Conservation (phyloP, 2,329 filamentous ascomycete species). For the Fulvia fulva region DNA sequence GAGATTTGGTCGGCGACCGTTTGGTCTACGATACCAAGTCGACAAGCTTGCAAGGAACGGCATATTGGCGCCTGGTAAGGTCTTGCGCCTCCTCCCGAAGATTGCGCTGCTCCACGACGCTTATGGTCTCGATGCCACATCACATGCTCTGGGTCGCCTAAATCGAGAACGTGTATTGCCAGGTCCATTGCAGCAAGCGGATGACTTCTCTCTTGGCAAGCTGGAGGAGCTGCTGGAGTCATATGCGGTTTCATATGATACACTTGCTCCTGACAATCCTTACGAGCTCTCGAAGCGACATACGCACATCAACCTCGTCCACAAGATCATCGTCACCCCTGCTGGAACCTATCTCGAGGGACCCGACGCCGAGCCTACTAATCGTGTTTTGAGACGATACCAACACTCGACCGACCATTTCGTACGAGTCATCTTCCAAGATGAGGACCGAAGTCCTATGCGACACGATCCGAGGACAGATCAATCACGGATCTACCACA, state of each 20-base stretch:
- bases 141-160: constrained; percentile 52
- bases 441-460: constrained; percentile 67
- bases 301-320: constrained; percentile 34
- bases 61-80: constrained; percentile 55
- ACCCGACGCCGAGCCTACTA: constrained; percentile 59
- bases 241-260: constrained; percentile 39
- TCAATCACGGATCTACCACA: constrained; percentile 50
- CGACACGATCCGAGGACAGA: constrained; percentile 52
- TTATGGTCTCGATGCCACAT: constrained; percentile 23
- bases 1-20: constrained; percentile 42
- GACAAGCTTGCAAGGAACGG: constrained; percentile 61
- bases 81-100: constrained; percentile 44
- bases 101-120: constrained; percentile 37
- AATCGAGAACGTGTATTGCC: constrained; percentile 45
- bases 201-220: constrained; percentile 37
- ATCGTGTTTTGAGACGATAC: constrained; percentile 67
- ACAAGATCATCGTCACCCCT: constrained; percentile 39
- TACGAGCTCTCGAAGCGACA: constrained; percentile 33
- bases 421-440: constrained; percentile 66
- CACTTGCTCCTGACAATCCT: constrained; percentile 23
- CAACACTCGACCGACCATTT: constrained; percentile 59
- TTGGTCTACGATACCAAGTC: constrained; percentile 58
- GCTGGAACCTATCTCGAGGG: constrained; percentile 42
- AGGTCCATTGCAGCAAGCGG: constrained; percentile 48
- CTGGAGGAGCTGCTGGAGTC: constrained; percentile 42